Percentiles rank a stretch among this genome's conserved stretches.
Evolutionary conservation across 805 yeast species (phyloP).

Genomic region (Kodamaea jinghongensis): DNA sequence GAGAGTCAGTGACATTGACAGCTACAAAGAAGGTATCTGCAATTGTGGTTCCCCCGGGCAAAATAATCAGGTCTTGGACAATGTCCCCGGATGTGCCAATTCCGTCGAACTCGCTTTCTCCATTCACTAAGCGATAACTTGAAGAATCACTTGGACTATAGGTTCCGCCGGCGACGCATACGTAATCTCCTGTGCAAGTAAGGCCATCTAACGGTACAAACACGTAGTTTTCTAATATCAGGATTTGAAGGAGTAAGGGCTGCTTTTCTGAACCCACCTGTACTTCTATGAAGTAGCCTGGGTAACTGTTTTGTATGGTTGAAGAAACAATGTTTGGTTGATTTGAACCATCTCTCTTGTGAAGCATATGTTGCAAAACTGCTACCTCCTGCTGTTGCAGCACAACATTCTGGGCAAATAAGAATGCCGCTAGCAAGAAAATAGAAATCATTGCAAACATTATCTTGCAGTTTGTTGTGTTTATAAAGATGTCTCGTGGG

Average conservation of each 20-base stretch:
- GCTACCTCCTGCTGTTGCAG: too few relatives aligned
- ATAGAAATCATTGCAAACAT: too few relatives aligned
- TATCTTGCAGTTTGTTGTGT: too few relatives aligned
- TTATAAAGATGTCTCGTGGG: too few relatives aligned
- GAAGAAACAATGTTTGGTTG: too few relatives aligned
- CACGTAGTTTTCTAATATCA: conserved; percentile 7
- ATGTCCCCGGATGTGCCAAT: conserved; percentile 3
- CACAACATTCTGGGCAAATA: too few relatives aligned
- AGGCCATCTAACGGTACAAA: conserved; percentile 5
- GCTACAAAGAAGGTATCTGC: conserved; percentile 13
- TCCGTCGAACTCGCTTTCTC: conserved; percentile 1
- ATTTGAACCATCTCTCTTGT: too few relatives aligned
- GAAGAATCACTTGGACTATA: conserved; percentile 4
- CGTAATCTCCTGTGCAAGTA: not conserved
- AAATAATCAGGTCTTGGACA: conserved; percentile 3
- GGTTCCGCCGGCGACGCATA: conserved; percentile 4
- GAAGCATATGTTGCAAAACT: too few relatives aligned
- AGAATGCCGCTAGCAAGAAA: too few relatives aligned
- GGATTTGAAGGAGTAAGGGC: conserved; percentile 5
- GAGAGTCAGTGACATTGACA: conserved; percentile 12
- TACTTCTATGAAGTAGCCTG: conserved; percentile 9
- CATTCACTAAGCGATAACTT: not conserved
- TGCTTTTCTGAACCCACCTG: conserved; percentile 4
- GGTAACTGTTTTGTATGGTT: not conserved
- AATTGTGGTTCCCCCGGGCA: conserved; percentile 4